Evolutionary conservation across 225 moss, liverwort and hornwort genomes (phyloP).

Genomic region (Pseudisothecium myosuroides): DNA sequence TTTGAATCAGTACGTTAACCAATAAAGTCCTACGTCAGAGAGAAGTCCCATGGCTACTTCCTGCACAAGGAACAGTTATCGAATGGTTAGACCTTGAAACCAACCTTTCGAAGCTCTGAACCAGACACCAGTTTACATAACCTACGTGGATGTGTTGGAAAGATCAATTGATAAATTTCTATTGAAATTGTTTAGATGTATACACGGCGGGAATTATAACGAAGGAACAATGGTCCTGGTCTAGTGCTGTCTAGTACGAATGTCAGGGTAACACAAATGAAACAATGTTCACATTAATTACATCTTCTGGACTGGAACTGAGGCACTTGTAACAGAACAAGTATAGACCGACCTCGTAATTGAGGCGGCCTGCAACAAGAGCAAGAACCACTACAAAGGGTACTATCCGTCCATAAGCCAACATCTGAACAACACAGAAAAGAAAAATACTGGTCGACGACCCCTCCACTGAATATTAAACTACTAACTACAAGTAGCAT

Average conservation of each 20-base stretch:
- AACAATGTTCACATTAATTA: background rate
- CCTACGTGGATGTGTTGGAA: too few relatives aligned
- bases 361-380: background rate
- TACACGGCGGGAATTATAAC: background rate
- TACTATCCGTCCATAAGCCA: background rate
- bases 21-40: background rate
- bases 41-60: background rate
- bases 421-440: background rate
- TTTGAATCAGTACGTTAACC: background rate
- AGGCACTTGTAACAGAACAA: background rate
- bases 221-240: background rate
- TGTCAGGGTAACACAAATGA: too few relatives aligned
- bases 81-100: background rate
- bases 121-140: background rate
- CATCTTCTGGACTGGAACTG: background rate
- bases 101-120: background rate
- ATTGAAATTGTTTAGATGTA: background rate
- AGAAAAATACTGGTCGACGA: background rate
- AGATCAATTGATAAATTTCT: too few relatives aligned
- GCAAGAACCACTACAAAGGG: background rate
- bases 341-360: background rate
- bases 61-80: background rate
- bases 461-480: background rate
- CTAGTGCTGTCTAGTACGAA: background rate
- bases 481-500: background rate